phyloP scores from a whole-genome alignment of 129 eudicot species.

The Pseudognaphalium luteoalbum region DNA sequence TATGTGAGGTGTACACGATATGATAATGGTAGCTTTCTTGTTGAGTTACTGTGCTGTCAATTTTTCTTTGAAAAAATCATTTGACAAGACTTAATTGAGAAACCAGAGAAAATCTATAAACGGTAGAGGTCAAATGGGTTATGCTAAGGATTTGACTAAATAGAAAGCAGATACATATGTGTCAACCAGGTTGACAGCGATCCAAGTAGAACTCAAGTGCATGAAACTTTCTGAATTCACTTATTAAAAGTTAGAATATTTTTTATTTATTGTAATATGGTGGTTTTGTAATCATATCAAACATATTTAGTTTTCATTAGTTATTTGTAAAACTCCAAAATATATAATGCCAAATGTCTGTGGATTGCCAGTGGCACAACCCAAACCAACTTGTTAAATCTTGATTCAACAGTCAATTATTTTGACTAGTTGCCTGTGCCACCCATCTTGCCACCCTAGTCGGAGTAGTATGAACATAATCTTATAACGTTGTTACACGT shows the following conservation, averaged over 20 bases:
- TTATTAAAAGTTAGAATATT: neutral
- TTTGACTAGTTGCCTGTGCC: neutral
- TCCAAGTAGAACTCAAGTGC: neutral
- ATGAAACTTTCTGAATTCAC: neutral
- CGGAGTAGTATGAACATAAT: neutral
- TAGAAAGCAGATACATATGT: neutral
- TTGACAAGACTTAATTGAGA: neutral
- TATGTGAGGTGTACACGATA: neutral
- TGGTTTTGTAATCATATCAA: neutral
- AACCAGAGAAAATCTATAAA: neutral
- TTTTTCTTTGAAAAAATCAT: neutral
- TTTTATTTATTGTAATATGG: neutral
- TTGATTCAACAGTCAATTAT: neutral
- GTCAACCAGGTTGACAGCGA: neutral
- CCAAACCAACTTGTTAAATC: neutral
- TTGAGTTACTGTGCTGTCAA: neutral
- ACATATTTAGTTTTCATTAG: neutral
- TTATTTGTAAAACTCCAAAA: neutral
- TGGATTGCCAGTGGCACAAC: neutral
- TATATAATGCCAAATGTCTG: neutral
- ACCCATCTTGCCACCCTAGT: neutral
- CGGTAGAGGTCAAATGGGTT: neutral
- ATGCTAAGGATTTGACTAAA: neutral
- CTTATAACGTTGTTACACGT: neutral
- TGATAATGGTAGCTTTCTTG: neutral